Percentiles rank a stretch among this genome's conserved stretches.
phyloP scores from a whole-genome alignment of 768 basidiomycete species.

The Phanerodontia chrysosporium region DNA sequence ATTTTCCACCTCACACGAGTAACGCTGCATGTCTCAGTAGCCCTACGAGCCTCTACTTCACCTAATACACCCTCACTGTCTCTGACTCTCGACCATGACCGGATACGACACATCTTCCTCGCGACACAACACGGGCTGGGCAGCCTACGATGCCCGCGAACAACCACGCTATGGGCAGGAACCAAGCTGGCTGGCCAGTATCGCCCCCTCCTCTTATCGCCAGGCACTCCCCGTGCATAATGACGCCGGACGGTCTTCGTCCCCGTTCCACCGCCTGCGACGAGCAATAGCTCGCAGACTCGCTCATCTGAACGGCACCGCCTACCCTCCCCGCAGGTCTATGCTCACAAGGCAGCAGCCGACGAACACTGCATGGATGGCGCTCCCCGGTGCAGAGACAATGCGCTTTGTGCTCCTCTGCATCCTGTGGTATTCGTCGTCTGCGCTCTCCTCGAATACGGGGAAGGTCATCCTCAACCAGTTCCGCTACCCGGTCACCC shows the following conservation, averaged over 20 bases:
- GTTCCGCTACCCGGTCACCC: constrained; percentile 92
- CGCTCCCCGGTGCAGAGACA: constrained; percentile 26
- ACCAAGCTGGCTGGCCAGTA: constrained; percentile 14
- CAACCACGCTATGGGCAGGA: not conserved
- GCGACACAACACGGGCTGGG: constrained; percentile 11
- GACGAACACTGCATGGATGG: constrained; percentile 1
- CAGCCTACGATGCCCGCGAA: constrained; percentile 12
- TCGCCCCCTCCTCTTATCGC: constrained; percentile 9
- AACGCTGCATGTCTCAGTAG: constrained; percentile 7
- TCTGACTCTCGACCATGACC: constrained; percentile 8
- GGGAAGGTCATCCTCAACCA: constrained; percentile 92
- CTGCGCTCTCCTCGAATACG: constrained; percentile 93
- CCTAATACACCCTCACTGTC: constrained; percentile 1
- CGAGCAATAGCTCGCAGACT: constrained; percentile 3
- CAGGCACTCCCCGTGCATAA: constrained; percentile 9
- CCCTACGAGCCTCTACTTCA: not conserved
- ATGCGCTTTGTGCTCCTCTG: constrained; percentile 76
- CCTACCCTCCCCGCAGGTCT: not conserved
- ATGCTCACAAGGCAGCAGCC: constrained; percentile 4
- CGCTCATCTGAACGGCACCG: not conserved
- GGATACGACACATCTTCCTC: not conserved
- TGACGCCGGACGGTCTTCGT: constrained; percentile 9
- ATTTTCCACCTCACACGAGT: not conserved
- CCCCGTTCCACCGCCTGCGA: constrained; percentile 7
- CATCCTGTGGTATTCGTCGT: constrained; percentile 87